Percentiles rank a stretch among this genome's conserved stretches.
These are phyloP conservation scores for Artemisia argyi DNA, from an alignment of 129 eudicot species.

Conservation along the genomic window DNA sequence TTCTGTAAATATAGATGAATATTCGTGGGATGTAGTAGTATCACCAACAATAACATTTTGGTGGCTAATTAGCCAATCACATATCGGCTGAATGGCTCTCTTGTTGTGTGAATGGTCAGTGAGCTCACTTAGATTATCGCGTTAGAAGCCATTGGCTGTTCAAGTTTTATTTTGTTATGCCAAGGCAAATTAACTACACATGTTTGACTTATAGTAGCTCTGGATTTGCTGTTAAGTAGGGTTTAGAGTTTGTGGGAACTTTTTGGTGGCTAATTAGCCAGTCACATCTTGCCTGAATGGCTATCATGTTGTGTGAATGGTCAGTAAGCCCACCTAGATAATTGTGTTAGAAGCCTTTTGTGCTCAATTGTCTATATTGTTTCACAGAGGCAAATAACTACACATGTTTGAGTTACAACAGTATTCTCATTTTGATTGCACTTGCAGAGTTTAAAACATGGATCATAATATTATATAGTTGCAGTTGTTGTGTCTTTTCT, in stretches of 20 bases:
- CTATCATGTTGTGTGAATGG: slow-evolving; percentile 26
- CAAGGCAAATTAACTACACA: slow-evolving; percentile 2
- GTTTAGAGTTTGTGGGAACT: not conserved
- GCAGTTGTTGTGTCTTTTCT: not conserved
- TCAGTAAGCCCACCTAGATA: slow-evolving; percentile 33
- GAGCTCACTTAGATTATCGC: slow-evolving; percentile 20
- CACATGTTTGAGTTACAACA: slow-evolving; percentile 2
- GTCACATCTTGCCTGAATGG: slow-evolving; percentile 19
- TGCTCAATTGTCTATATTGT: not conserved
- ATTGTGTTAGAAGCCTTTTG: slow-evolving; percentile 10
- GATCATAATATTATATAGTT: too few relatives aligned
- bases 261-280: slow-evolving; percentile 32
- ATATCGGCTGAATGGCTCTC: slow-evolving; percentile 13
- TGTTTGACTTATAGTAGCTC: not conserved
- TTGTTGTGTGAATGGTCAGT: slow-evolving; percentile 36
- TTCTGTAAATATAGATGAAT: not conserved
- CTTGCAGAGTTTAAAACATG: too few relatives aligned
- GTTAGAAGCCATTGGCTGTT: slow-evolving; percentile 20
- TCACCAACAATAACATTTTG: not conserved
- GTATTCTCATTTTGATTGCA: too few relatives aligned
- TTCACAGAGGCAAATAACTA: slow-evolving; percentile 10
- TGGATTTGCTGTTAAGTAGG: too few relatives aligned
- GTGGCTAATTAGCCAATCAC: slow-evolving; percentile 32
- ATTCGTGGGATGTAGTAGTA: not conserved
- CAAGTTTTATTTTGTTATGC: slow-evolving; percentile 9